Base-by-base conservation (phyloP, 2,329 filamentous ascomycete genomes). In the Trichoderma sp. region DNA sequence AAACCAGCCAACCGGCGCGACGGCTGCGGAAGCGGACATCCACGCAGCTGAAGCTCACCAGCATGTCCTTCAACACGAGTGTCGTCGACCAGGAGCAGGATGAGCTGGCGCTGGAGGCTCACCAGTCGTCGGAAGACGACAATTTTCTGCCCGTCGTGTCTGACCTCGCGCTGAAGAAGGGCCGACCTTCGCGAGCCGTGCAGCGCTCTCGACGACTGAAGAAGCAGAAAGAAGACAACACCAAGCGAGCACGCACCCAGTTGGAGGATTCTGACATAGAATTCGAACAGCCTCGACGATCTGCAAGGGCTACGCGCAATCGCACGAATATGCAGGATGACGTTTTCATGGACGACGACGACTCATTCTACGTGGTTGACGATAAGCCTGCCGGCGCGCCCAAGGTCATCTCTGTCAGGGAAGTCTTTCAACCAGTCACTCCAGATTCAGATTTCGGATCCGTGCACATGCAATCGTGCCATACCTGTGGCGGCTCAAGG, bases 391-490 rank as follows among this genome's bases (percentile, higher is more conserved):
- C 75, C 0, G 76, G 72, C 17, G 78, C 80, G 12, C 80, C 85
- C 1, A 87, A 88, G 75, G 78, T 86, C 48, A 78, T 85, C 14
- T 87, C 88, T 15, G 84, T 93, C 26, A 89, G 87, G 69, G 95
- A 98, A 74, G 75, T 85, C 6, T 98, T 96, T 73, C 82, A 87
- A 64, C 81, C 82, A 0, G 72, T 92, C 1, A 78, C 87, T 1
- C 77, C 81, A 4, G 82, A 87, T 15, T 85, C 89, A 45, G 78
- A 83, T 3, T 99, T 99, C 75, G 83, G 84, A 62, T 79, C 82
- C 24, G 83, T 85, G 12, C 95, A 99, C 75, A 85, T 83, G 54
- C 80, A 85, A 47, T 80, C 79, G 7, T 99, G 95, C 75, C 88
- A 91, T 69, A 83, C 87, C 3, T 99, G 95, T 73, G 66, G 70